These are phyloP conservation scores for Colletotrichum sp. DNA, from an alignment of 2,329 filamentous ascomycete species.

Conservation along the genomic window DNA sequence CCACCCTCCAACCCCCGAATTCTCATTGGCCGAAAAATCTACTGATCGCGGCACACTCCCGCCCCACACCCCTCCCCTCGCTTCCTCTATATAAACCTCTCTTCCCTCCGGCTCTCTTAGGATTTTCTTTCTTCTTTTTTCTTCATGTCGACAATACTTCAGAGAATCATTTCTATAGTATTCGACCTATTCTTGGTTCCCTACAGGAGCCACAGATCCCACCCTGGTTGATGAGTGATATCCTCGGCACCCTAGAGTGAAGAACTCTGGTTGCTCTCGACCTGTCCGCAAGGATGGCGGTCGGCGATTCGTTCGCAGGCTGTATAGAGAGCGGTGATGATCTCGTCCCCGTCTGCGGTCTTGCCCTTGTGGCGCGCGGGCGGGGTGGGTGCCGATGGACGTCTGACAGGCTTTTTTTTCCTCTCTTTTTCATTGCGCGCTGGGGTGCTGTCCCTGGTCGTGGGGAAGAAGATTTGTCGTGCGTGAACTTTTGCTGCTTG, in stretches of 20 bases:
- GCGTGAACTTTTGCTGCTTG: no score
- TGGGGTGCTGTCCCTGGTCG: slow-evolving; percentile 47
- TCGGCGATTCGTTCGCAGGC: slow-evolving; percentile 30
- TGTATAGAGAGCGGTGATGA: slow-evolving; percentile 92
- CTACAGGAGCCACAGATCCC: slow-evolving; percentile 91
- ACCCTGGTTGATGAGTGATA: slow-evolving; percentile 94
- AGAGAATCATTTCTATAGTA: slow-evolving; percentile 99
- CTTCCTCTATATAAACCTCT: background rate
- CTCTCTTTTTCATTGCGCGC: slow-evolving; percentile 61
- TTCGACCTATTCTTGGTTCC: slow-evolving; percentile 90
- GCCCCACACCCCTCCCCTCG: background rate
- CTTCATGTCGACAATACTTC: slow-evolving; percentile 23
- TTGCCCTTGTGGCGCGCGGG: slow-evolving; percentile 76
- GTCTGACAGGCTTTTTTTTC: slow-evolving; percentile 82
- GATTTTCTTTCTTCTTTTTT: slow-evolving; percentile 14
- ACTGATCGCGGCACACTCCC: background rate
- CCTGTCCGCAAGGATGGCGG: slow-evolving; percentile 69
- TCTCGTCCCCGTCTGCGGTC: slow-evolving; percentile 79
- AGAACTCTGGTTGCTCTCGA: slow-evolving; percentile 64
- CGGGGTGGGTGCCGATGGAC: slow-evolving; percentile 85
- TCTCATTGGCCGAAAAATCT: slow-evolving; percentile 1
- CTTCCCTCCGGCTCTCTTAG: background rate
- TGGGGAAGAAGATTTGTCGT: slow-evolving; percentile 51
- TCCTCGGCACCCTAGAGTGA: slow-evolving; percentile 93
- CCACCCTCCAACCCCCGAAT: background rate